phyloP scores from a whole-genome alignment of 257 asterid species.

The Fraxinus americana region DNA sequence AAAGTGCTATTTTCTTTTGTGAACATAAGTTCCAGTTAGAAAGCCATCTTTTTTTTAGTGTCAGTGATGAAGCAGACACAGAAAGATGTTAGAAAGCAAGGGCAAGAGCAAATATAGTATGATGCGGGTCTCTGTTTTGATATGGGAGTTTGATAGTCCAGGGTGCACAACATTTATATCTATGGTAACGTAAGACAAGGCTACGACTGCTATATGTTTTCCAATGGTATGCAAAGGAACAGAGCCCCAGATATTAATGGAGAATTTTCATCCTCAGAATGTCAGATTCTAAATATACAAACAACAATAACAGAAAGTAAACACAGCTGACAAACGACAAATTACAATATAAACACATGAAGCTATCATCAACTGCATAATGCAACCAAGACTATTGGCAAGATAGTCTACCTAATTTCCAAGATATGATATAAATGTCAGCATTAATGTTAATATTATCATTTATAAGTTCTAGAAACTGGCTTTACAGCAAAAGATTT shows the following conservation, averaged over 20 bases:
- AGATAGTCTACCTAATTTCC: background rate
- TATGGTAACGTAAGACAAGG: background rate
- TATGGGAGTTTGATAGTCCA: background rate
- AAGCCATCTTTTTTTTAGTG: background rate
- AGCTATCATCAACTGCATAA: background rate
- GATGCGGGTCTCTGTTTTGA: background rate
- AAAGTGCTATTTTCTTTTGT: background rate
- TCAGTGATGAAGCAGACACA: background rate
- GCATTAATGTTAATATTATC: background rate
- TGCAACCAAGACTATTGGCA: conserved; percentile 9
- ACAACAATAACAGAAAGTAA: background rate
- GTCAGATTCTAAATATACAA: background rate
- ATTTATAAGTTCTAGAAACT: background rate
- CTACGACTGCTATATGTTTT: background rate
- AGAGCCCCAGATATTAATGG: background rate
- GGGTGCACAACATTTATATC: background rate
- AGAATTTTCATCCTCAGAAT: background rate
- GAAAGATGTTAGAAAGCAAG: background rate
- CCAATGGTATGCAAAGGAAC: background rate
- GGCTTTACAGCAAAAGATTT: conserved; percentile 6
- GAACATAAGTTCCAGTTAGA: background rate
- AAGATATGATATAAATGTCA: background rate
- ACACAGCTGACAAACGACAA: background rate
- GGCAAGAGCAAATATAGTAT: background rate
- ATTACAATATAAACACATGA: background rate